These are phyloP conservation scores for Ceratobasidium sp. DNA, from an alignment of 1,284 basidiomycete species.

Conservation along the genomic window DNA sequence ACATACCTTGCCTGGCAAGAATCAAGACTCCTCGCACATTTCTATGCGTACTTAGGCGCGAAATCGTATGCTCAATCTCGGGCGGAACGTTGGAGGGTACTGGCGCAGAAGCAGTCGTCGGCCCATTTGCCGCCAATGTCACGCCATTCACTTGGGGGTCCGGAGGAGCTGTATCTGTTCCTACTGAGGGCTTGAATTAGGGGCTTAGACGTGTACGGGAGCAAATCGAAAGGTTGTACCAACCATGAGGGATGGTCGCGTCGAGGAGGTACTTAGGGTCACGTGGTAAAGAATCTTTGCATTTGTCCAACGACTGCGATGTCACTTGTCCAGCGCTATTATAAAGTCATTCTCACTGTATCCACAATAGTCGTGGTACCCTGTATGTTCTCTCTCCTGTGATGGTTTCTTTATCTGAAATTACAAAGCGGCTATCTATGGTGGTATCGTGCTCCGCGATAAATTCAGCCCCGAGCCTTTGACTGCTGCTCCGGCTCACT, in stretches of 20 bases:
- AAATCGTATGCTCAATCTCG: conserved; percentile 77
- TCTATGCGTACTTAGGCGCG: conserved; percentile 77
- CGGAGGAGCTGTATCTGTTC: conserved; percentile 5
- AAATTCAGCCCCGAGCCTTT: neutral
- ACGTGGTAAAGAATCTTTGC: neutral
- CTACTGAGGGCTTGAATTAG: conserved; percentile 32
- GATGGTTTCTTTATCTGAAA: neutral
- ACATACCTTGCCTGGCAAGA: conserved; percentile 55
- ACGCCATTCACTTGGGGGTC: conserved; percentile 13
- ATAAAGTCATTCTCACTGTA: conserved; percentile 20
- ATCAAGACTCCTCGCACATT: conserved; percentile 89
- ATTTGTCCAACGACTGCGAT: neutral
- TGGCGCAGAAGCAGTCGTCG: neutral
- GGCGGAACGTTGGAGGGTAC: conserved; percentile 53
- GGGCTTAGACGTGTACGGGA: conserved; percentile 19
- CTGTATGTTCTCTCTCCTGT: neutral
- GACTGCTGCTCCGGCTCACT: neutral
- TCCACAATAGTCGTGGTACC: conserved; percentile 11
- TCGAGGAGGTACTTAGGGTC: neutral
- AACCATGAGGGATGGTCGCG: neutral
- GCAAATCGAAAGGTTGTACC: neutral
- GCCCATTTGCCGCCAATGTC: neutral
- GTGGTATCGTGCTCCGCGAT: conserved; percentile 27
- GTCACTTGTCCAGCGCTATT: conserved; percentile 20
- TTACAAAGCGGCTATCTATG: conserved; percentile 27